Evolutionary conservation across 2,329 filamentous ascomycete genomes (phyloP).

Genomic region (Blumeria graminis): DNA sequence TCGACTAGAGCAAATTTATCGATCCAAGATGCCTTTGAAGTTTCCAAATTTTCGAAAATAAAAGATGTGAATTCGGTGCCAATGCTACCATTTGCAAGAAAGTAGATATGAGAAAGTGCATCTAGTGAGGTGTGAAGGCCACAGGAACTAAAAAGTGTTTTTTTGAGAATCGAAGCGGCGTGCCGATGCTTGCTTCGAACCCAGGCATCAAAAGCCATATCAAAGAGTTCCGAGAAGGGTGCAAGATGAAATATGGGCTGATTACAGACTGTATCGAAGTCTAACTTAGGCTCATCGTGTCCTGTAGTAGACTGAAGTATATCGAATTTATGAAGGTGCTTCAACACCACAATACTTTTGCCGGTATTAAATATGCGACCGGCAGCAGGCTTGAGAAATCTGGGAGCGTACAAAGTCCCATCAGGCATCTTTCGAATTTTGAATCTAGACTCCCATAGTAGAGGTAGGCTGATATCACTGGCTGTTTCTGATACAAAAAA

Average conservation of each 20-base stretch:
- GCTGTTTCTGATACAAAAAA: constrained; percentile 50
- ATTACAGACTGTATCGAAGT: constrained; percentile 31
- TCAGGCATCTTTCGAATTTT: constrained; percentile 35
- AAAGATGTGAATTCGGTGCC: constrained; percentile 39
- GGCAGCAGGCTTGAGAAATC: constrained; percentile 46
- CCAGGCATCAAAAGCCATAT: constrained; percentile 46
- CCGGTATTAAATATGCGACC: constrained; percentile 63
- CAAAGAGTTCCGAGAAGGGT: constrained; percentile 55
- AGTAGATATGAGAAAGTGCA: constrained; percentile 47
- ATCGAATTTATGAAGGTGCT: constrained; percentile 35
- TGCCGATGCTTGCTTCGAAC: constrained; percentile 50
- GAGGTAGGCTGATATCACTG: constrained; percentile 30
- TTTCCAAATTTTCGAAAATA: constrained; percentile 55
- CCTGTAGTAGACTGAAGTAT: constrained; percentile 14
- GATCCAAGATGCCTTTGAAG: constrained; percentile 37
- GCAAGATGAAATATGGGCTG: constrained; percentile 23
- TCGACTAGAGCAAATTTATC: constrained; percentile 66
- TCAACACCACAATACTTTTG: constrained; percentile 71
- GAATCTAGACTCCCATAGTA: constrained; percentile 58
- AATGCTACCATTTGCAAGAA: constrained; percentile 49
- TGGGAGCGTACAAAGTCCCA: constrained; percentile 41
- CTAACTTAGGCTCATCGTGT: constrained; percentile 23
- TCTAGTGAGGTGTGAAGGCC: constrained; percentile 40
- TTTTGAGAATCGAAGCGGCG: constrained; percentile 40
- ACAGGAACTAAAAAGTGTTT: constrained; percentile 42